A percentile compares a stretch with the other conserved stretches of the same genome.
These are phyloP conservation scores for Plasmodium coatneyi DNA, from an alignment of 169 alveolate species.

Conservation along the genomic window DNA sequence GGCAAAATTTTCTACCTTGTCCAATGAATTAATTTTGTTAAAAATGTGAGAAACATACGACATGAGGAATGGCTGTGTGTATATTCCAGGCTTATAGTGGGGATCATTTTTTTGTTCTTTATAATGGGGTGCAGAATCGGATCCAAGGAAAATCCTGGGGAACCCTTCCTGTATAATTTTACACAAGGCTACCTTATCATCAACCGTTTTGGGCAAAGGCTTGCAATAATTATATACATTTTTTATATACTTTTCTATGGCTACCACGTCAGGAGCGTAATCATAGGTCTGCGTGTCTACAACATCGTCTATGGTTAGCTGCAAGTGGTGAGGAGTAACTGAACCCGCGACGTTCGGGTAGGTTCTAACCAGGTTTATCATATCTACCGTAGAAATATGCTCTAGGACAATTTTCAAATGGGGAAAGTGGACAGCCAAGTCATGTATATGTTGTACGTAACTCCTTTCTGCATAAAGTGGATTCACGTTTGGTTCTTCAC, in stretches of 20 bases:
- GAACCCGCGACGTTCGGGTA: conserved; percentile 78
- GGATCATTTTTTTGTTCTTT: conserved; percentile 67
- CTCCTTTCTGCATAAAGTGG: conserved; percentile 82
- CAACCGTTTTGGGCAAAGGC: conserved; percentile 81
- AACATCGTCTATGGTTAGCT: conserved; percentile 68
- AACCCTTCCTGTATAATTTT: conserved; percentile 48
- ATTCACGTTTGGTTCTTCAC: conserved; percentile 80
- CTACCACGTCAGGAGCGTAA: conserved; percentile 75
- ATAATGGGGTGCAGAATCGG: conserved; percentile 88
- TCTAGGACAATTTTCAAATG: conserved; percentile 83
- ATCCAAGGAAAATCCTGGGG: conserved; percentile 82
- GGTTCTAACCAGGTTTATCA: conserved; percentile 73
- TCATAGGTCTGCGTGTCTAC: conserved; percentile 44
- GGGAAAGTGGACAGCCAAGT: conserved; percentile 79
- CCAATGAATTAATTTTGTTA: conserved; percentile 73
- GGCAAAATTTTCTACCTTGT: conserved; percentile 80
- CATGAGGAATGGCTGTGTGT: conserved; percentile 82
- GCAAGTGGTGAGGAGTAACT: conserved; percentile 72
- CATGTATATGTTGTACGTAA: conserved; percentile 74
- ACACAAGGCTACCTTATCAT: conserved; percentile 81
- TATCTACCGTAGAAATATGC: conserved; percentile 78
- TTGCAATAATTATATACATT: conserved; percentile 84
- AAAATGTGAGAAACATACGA: conserved; percentile 79
- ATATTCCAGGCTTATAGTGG: conserved; percentile 83
- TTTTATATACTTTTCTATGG: conserved; percentile 72